These are phyloP conservation scores for Agrocybe praecox DNA, from an alignment of 768 basidiomycete genomes.

Conservation along the genomic window DNA sequence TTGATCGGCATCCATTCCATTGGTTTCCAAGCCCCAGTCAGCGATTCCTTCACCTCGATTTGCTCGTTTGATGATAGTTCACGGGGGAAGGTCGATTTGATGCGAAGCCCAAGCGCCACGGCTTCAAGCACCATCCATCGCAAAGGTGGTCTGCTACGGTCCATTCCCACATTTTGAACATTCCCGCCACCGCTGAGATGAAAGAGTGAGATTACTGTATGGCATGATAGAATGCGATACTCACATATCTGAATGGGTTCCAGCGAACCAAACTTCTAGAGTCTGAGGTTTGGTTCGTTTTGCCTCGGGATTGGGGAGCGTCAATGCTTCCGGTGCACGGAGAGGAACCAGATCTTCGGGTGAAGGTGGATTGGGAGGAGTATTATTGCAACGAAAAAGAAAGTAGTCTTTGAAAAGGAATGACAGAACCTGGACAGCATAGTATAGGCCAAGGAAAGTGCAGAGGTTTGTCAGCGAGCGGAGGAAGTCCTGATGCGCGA, in stretches of 20 bases:
- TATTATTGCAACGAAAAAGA: too few relatives aligned
- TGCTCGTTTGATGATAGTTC: slow-evolving; percentile 6
- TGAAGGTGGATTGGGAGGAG: too few relatives aligned
- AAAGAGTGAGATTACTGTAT: background rate
- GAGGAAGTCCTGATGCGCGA: too few relatives aligned
- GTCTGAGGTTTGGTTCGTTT: slow-evolving; percentile 12
- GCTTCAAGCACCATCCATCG: slow-evolving; percentile 28
- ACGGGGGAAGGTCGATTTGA: background rate
- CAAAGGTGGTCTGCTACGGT: slow-evolving; percentile 19
- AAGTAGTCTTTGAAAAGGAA: too few relatives aligned
- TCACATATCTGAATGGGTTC: slow-evolving; percentile 26
- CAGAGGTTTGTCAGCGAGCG: too few relatives aligned
- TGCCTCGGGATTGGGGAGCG: background rate
- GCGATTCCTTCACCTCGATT: slow-evolving; percentile 19
- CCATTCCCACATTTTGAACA: slow-evolving; percentile 16
- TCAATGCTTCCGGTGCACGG: background rate
- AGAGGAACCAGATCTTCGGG: background rate
- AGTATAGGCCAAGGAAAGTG: too few relatives aligned
- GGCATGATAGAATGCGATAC: background rate
- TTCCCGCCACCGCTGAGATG: slow-evolving; percentile 18
- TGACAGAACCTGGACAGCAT: too few relatives aligned
- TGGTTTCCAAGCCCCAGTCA: slow-evolving; percentile 17
- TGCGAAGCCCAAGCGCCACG: slow-evolving; percentile 14
- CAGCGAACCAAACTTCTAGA: slow-evolving; percentile 33
- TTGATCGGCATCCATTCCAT: slow-evolving; percentile 14